Evolutionary conservation across 1,284 basidiomycete genomes (phyloP).

Genomic region (Papiliotrema terrestris): DNA sequence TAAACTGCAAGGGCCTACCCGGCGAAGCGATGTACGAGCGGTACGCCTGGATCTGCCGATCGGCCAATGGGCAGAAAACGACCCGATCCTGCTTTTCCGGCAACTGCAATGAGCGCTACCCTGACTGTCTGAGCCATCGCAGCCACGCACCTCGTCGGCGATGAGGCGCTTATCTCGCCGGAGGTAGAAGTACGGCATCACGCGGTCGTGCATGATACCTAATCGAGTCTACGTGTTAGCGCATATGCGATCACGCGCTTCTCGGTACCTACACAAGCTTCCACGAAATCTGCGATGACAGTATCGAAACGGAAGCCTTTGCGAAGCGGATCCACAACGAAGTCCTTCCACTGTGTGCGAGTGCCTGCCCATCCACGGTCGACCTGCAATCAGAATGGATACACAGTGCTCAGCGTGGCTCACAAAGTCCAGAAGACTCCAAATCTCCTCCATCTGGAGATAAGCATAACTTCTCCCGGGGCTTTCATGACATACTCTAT

Average conservation of each 20-base stretch:
- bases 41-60: slow-evolving; percentile 49
- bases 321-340: slow-evolving; percentile 46
- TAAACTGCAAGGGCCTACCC: slow-evolving; percentile 9
- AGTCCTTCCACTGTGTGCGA: slow-evolving; percentile 40
- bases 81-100: slow-evolving; percentile 53
- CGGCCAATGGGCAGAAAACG: slow-evolving; percentile 52
- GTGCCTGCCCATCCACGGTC: slow-evolving; percentile 46
- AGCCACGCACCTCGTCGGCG: slow-evolving; percentile 37
- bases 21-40: slow-evolving; percentile 43
- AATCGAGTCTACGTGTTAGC: slow-evolving; percentile 16
- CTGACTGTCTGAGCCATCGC: neutral
- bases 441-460: slow-evolving; percentile 50
- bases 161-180: slow-evolving; percentile 52
- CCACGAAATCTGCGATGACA: neutral
- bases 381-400: slow-evolving; percentile 17
- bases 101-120: slow-evolving; percentile 29
- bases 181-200: slow-evolving; percentile 52
- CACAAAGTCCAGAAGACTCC: slow-evolving; percentile 51
- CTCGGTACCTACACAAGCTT: no score
- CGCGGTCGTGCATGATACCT: slow-evolving; percentile 35
- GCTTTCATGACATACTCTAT: slow-evolving; percentile 14
- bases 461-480: neutral
- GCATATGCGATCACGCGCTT: neutral
- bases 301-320: slow-evolving; percentile 14
- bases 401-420: no score